These are phyloP conservation scores for Berberis thunbergii DNA, from an alignment of 164 flowering plant genomes.

Conservation along the genomic window DNA sequence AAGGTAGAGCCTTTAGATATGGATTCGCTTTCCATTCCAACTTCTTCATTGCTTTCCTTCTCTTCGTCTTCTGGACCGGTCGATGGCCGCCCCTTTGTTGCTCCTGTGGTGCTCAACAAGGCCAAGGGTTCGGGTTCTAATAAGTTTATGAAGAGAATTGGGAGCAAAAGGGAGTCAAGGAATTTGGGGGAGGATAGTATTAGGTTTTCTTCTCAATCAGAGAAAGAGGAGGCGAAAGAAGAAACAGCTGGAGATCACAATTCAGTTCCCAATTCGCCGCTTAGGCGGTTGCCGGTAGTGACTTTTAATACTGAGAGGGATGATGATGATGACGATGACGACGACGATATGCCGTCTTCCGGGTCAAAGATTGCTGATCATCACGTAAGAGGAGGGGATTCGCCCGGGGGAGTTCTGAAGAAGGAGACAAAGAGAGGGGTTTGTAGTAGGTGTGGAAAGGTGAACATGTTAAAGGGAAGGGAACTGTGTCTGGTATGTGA, in stretches of 20 bases:
- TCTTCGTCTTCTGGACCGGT: slow-evolving; percentile 44
- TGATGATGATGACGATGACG: too few species aligned
- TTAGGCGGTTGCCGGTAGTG: too few species aligned
- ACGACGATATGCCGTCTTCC: slow-evolving; percentile 7
- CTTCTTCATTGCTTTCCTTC: slow-evolving; percentile 21
- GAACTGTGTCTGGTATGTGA: slow-evolving; percentile 86
- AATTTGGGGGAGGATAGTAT: too few species aligned
- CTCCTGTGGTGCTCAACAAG: neutral
- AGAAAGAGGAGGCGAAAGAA: too few species aligned
- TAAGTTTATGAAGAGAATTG: too few species aligned
- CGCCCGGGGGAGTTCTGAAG: slow-evolving; percentile 44
- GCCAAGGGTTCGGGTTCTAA: too few species aligned
- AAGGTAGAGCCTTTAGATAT: slow-evolving; percentile 58
- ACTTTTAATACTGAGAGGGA: too few species aligned
- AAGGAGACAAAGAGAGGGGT: slow-evolving; percentile 49
- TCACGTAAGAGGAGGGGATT: slow-evolving; percentile 27
- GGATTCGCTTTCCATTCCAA: slow-evolving; percentile 28
- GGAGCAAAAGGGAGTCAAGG: too few species aligned
- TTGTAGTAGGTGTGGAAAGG: slow-evolving; percentile 75
- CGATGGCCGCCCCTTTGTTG: slow-evolving; percentile 62
- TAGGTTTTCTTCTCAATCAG: too few species aligned
- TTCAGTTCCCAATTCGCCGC: too few species aligned
- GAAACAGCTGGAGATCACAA: too few species aligned
- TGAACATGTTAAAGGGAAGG: slow-evolving; percentile 70
- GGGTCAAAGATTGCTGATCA: slow-evolving; percentile 42